Base-by-base conservation (phyloP, 2,329 filamentous ascomycete species). In the Diplodia corticola region DNA sequence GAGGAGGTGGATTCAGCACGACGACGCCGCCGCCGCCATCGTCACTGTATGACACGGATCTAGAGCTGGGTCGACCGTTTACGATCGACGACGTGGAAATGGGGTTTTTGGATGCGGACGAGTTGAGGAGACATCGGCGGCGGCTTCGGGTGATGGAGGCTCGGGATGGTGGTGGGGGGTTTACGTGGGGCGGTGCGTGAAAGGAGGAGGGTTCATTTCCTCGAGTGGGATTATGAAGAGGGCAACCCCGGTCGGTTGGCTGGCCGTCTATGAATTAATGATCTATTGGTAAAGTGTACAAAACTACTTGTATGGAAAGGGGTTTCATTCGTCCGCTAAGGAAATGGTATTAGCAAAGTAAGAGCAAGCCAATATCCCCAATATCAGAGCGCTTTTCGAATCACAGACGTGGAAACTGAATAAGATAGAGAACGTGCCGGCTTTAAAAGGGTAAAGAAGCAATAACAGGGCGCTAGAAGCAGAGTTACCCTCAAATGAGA, bases 61-160 rank as follows among this genome's bases (percentile, higher is more conserved):
- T 54, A 7, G 61, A 64, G 49, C 13, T 54, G 24, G 61, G 61
- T 3, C 10, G 48, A 24, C 61, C 30, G 22, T 64, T 64, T n/a
- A 46, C 22, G 24, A 46, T 54, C n/a, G 35, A 53, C n/a, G 26
- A 28, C 5, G 61, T 35, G 49, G 35, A 30, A 13, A 26, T n/a
- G n/a, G n/a, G 33, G 48, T 40, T 37, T 4, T 20, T 44, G 61
- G 61, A 54, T 17, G 49, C 28, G 24, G 49, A 40, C 30, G 35
- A 44, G 15, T 2, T 51, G 35, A n/a, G 46, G 61, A 48, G 40
- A 20, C 17, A 20, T 10, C n/a, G 20, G n/a, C n/a, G 40, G 40
- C 40, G 17, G 7, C 40, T 20, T 44, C 17, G 40, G 40, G 40
- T 44, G 17, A 44, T 20, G n/a, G n/a, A 44, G 40, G 40, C 15